Percentiles rank a stretch among this genome's conserved stretches.
Evolutionary conservation across 257 asterid species (phyloP).

Genomic region (Gentiana macrophylla): DNA sequence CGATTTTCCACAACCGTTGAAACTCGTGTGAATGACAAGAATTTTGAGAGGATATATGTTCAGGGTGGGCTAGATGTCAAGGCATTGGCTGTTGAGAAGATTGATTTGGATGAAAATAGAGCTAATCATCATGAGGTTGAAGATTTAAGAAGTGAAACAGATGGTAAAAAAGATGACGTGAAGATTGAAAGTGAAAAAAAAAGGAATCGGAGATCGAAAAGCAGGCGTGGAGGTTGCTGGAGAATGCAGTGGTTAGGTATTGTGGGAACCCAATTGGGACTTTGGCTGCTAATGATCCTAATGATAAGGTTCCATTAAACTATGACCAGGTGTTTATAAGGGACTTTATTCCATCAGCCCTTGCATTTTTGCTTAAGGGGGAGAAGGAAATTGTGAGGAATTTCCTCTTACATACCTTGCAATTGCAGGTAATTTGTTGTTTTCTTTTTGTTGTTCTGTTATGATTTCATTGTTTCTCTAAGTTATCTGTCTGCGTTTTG

Average conservation of each 20-base stretch:
- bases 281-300: constrained; percentile 80
- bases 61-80: constrained; percentile 72
- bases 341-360: constrained; percentile 84
- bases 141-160: constrained; percentile 9
- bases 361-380: constrained; percentile 89
- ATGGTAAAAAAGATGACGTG: constrained; percentile 16
- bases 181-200: constrained; percentile 12
- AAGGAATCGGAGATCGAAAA: constrained; percentile 57
- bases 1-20: constrained; percentile 48
- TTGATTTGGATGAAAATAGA: constrained; percentile 29
- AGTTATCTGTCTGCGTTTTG: no score
- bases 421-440: constrained; percentile 58
- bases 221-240: constrained; percentile 74
- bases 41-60: constrained; percentile 71
- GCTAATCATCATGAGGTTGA: constrained; percentile 9
- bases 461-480: no score
- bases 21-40: constrained; percentile 57
- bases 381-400: constrained; percentile 79
- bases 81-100: constrained; percentile 50
- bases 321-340: constrained; percentile 93
- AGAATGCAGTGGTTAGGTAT: constrained; percentile 59
- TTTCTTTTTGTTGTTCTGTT: not conserved
- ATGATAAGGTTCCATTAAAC: constrained; percentile 67
- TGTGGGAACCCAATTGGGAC: constrained; percentile 89
- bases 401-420: constrained; percentile 86